Percentiles rank a stretch among this genome's conserved stretches.
Evolutionary conservation across 1,139 yeast genomes (phyloP).

Genomic region (Nadsonia commutata): DNA sequence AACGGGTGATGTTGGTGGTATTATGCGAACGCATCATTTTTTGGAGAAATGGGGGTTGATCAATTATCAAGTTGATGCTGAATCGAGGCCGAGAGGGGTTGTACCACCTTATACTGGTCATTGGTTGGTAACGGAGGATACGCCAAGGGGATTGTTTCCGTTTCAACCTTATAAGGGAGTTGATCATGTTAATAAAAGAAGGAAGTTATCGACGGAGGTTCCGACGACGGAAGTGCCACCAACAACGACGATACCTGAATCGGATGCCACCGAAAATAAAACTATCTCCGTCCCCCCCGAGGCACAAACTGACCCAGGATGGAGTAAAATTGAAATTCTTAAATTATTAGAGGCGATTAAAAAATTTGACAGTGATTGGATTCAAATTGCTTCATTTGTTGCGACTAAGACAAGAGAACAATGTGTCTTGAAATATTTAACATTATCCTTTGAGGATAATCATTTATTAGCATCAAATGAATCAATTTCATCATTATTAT

Average conservation of each 20-base stretch:
- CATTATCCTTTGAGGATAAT: slow-evolving; percentile 55
- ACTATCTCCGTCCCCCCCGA: not conserved
- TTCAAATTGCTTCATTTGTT: slow-evolving; percentile 46
- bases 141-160: slow-evolving; percentile 91
- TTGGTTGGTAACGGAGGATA: slow-evolving; percentile 45
- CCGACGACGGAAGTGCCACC: slow-evolving; percentile 18
- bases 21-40: slow-evolving; percentile 80
- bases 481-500: slow-evolving; percentile 1
- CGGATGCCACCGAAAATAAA: slow-evolving; percentile 27
- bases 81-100: slow-evolving; percentile 52
- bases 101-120: slow-evolving; percentile 55
- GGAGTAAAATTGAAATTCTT: slow-evolving; percentile 52
- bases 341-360: slow-evolving; percentile 41
- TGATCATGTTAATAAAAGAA: slow-evolving; percentile 34
- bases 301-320: slow-evolving; percentile 22
- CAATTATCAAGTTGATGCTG: slow-evolving; percentile 80
- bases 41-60: slow-evolving; percentile 93
- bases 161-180: slow-evolving; percentile 40
- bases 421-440: slow-evolving; percentile 66
- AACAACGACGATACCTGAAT: slow-evolving; percentile 49
- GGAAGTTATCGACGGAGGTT: slow-evolving; percentile 39
- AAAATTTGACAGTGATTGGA: slow-evolving; percentile 50
- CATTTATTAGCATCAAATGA: slow-evolving; percentile 27
- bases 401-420: slow-evolving; percentile 67
- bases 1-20: slow-evolving; percentile 91